A percentile compares a stretch with the other conserved stretches of the same genome.
Evolutionary conservation across 1,284 basidiomycete genomes (phyloP).

Genomic region (Agroathelia rolfsii): DNA sequence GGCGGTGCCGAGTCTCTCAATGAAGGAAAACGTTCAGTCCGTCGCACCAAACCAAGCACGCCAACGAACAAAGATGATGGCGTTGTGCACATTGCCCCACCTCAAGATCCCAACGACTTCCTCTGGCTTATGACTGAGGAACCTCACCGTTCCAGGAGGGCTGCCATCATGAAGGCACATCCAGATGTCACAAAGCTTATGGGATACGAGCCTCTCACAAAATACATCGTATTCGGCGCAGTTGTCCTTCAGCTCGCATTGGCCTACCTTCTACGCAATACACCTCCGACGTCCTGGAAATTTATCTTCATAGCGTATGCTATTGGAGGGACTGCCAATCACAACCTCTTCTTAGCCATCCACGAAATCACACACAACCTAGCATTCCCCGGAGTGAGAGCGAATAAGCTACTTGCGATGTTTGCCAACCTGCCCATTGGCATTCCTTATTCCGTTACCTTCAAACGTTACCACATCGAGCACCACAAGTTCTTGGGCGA

Average conservation of each 20-base stretch:
- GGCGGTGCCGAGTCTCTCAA: constrained; percentile 69
- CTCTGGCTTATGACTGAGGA: constrained; percentile 98
- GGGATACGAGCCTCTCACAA: constrained; percentile 88
- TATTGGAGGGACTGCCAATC: constrained; percentile 91
- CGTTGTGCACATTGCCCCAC: constrained; percentile 35
- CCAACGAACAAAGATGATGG: constrained; percentile 32
- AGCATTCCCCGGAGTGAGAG: constrained; percentile 76
- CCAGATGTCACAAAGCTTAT: constrained; percentile 93
- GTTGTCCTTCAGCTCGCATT: constrained; percentile 66
- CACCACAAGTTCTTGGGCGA: constrained; percentile 94
- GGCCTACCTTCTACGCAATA: constrained; percentile 59
- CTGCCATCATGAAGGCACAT: constrained; percentile 88
- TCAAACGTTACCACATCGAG: constrained; percentile 95
- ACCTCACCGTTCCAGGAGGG: constrained; percentile 82
- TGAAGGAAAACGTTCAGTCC: constrained; percentile 46
- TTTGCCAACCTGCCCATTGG: constrained; percentile 90
- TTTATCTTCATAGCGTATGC: constrained; percentile 79
- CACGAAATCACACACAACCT: constrained; percentile 99
- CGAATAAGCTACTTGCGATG: constrained; percentile 85
- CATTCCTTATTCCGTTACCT: constrained; percentile 90
- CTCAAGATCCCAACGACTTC: constrained; percentile 71
- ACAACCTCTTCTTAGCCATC: constrained; percentile 95
- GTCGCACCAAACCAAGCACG: constrained; percentile 43
- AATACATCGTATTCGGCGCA: constrained; percentile 77
- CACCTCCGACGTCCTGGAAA: constrained; percentile 55